Evolutionary conservation across 2,329 filamentous ascomycete species (phyloP), one percentile per base, ranked within the genome.

Genomic region (Berkeleyomyces rouxiae): DNA sequence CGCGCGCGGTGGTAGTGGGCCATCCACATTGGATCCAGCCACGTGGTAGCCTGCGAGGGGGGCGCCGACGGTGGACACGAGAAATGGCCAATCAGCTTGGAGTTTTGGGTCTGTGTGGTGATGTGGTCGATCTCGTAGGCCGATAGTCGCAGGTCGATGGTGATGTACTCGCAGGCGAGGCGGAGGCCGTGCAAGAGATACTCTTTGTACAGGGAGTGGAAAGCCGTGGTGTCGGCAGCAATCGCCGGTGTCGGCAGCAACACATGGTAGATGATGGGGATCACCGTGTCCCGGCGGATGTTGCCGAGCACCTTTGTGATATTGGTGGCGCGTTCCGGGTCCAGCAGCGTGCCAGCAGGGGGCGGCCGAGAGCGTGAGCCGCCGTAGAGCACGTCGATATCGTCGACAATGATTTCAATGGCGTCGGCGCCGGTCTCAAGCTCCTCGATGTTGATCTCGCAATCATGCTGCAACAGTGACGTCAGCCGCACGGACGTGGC

Each of bases 391-490:
- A 64, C 44, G 51, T 64, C 63, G 9, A 64, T 58, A 16, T 64
- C 63, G 43, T 64, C 63, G 31, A 85, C 73, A 11, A 80, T 75
- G 3, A 87, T 73, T 68, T 87, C 83, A 40, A 88, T 80, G 4
- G 83, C 84, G 70, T 88, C 85, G 2, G 79, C 80, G 3, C 83
- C 84, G n/a, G 79, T 79, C 64, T 86, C 84, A 23, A 86, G 72
- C 36, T 83, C 79, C 67, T 86, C 82, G 9, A 87, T 78, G 63
- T 87, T 81, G 23, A 84, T 68, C 16, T 37, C 31, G 11, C 46
- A 36, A 1, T 78, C 72, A 9, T 75, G 74, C 23, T 42, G 47
- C 1, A 84, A 68, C 2, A 89, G 71, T 13, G 79, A 77, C 0
- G 80, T 81, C 1, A 87, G 71, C 2, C 80, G 77, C 1, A 88